These are phyloP conservation scores for Arthrobotrys megalospora DNA, from an alignment of 2,329 filamentous ascomycete genomes.

Conservation along the genomic window DNA sequence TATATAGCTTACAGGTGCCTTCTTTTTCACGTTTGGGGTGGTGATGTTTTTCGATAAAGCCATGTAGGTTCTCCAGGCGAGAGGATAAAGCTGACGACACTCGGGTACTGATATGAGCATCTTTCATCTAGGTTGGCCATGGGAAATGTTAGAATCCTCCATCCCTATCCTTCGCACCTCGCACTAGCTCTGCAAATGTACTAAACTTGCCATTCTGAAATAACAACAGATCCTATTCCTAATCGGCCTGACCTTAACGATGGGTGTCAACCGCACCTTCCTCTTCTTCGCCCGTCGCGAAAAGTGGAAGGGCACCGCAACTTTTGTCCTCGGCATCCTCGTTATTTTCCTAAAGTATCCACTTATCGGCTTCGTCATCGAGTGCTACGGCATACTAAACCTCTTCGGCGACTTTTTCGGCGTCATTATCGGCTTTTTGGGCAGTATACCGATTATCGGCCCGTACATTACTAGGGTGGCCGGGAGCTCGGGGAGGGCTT, in stretches of 20 bases:
- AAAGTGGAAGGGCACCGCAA: constrained; percentile 90
- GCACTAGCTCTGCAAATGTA: constrained; percentile 39
- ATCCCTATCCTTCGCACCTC: not conserved
- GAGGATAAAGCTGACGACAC: constrained; percentile 3
- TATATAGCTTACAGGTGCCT: constrained; percentile 74
- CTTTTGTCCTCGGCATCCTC: constrained; percentile 85
- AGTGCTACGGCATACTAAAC: constrained; percentile 92
- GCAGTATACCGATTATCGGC: constrained; percentile 86
- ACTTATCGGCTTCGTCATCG: constrained; percentile 88
- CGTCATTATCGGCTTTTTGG: constrained; percentile 89
- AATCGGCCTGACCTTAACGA: constrained; percentile 94
- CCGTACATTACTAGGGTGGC: constrained; percentile 84
- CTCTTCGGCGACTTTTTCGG: constrained; percentile 97
- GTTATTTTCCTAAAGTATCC: constrained; percentile 94
- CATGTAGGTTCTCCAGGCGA: constrained; percentile 74
- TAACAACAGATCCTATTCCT: constrained; percentile 88
- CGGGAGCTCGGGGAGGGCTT: constrained; percentile 70
- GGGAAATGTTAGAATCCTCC: constrained; percentile 82
- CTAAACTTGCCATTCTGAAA: constrained; percentile 46
- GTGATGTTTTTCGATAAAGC: constrained; percentile 98
- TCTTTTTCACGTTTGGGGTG: constrained; percentile 95
- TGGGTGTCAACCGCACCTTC: constrained; percentile 90
- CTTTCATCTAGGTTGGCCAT: constrained; percentile 81
- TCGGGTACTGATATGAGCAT: constrained; percentile 11
- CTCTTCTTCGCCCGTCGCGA: constrained; percentile 94